phyloP scores from a whole-genome alignment of 2,329 filamentous ascomycete genomes.

The Hypomyces perniciosus region DNA sequence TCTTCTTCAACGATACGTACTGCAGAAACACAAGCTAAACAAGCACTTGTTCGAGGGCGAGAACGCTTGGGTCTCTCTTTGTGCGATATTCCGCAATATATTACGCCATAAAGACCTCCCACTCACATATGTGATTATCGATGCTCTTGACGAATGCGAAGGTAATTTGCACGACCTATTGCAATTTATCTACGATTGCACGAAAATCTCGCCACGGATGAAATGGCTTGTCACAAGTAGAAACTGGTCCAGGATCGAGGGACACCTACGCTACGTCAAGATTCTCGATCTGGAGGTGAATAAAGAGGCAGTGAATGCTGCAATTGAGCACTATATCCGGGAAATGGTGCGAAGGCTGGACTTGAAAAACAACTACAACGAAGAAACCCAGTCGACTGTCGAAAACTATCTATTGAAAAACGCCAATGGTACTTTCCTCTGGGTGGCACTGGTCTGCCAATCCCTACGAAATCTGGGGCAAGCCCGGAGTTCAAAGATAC shows the following conservation, averaged over 20 bases:
- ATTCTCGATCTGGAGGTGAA: conserved; percentile 18
- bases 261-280: background rate
- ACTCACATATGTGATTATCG: conserved; percentile 32
- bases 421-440: conserved; percentile 28
- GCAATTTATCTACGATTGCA: conserved; percentile 22
- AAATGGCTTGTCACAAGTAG: background rate
- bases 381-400: conserved; percentile 4
- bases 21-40: conserved; percentile 29
- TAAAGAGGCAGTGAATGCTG: background rate
- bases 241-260: conserved; percentile 9
- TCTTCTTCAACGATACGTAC: conserved; percentile 27
- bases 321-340: background rate
- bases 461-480: conserved; percentile 6
- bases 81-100: conserved; percentile 32
- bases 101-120: conserved; percentile 28
- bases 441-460: conserved; percentile 16
- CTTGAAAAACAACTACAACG: conserved; percentile 10
- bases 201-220: background rate
- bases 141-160: conserved; percentile 40
- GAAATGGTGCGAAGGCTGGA: background rate
- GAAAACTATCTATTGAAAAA: conserved; percentile 21
- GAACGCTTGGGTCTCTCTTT: conserved; percentile 32
- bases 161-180: conserved; percentile 30
- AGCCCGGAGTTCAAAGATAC: conserved; percentile 10
- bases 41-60: conserved; percentile 31